Evolutionary conservation across 768 basidiomycete genomes (phyloP).

Genomic region (Pisolithus albus): DNA sequence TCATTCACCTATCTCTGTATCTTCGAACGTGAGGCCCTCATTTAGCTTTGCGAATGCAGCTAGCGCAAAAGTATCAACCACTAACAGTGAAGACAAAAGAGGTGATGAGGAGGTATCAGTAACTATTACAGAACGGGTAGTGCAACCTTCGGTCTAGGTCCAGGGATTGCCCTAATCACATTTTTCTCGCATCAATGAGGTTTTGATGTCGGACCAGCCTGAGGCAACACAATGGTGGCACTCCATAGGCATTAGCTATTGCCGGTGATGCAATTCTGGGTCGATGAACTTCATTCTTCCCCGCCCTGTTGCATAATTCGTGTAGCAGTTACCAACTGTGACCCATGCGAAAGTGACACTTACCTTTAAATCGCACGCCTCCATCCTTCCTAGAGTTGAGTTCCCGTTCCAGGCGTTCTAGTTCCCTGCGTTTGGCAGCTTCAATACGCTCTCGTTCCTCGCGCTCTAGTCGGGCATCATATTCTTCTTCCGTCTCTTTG

Average conservation of each 20-base stretch:
- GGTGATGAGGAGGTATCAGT: conserved; percentile 5
- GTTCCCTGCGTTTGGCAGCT: conserved; percentile 38
- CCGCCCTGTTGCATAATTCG: conserved; percentile 34
- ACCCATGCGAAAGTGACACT: conserved; percentile 3
- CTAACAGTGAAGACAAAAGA: conserved; percentile 15
- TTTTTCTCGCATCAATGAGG: too few relatives aligned
- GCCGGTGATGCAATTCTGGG: conserved; percentile 39
- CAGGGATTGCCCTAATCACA: too few relatives aligned
- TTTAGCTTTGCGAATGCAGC: conserved; percentile 83
- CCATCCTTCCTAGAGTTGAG: conserved; percentile 28
- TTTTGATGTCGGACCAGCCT: too few relatives aligned
- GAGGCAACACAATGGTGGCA: background rate
- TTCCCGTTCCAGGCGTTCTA: conserved; percentile 41
- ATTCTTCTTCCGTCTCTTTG: conserved; percentile 65
- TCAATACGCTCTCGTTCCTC: conserved; percentile 58
- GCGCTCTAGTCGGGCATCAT: conserved; percentile 59
- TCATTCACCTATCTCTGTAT: conserved; percentile 25
- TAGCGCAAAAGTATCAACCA: conserved; percentile 24
- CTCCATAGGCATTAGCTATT: conserved; percentile 6
- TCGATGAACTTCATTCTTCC: conserved; percentile 65
- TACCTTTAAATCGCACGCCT: conserved; percentile 64
- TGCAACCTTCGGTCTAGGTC: background rate
- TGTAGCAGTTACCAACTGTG: background rate
- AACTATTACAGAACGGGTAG: conserved; percentile 9
- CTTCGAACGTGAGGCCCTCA: conserved; percentile 57